Percentiles rank a stretch among this genome's conserved stretches.
These are phyloP conservation scores for Glycine soja DNA, from an alignment of 306 rosid species.

Conservation along the genomic window DNA sequence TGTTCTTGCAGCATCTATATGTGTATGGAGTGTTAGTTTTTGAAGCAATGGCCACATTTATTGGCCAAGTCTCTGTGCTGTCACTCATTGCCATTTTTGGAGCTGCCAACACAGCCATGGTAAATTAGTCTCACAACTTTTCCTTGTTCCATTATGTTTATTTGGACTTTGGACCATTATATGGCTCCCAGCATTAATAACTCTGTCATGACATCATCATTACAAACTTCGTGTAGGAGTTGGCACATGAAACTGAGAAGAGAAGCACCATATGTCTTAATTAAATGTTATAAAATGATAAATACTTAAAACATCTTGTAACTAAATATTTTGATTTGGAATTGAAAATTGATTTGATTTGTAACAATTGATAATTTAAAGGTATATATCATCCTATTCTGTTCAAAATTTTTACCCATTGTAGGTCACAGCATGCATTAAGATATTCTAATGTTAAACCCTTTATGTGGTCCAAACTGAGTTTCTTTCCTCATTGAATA, in stretches of 20 bases:
- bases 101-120: conserved; percentile 98
- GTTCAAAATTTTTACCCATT: background rate
- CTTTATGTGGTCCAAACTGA: background rate
- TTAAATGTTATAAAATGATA: background rate
- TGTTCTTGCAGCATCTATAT: conserved; percentile 78
- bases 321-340: background rate
- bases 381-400: background rate
- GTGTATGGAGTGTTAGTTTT: conserved; percentile 90
- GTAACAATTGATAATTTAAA: background rate
- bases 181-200: conserved; percentile 37
- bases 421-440: background rate
- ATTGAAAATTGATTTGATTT: background rate
- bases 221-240: background rate
- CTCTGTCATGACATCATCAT: background rate
- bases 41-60: conserved; percentile 93
- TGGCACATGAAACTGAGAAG: background rate
- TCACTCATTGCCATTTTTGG: conserved; percentile 96
- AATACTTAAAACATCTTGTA: background rate
- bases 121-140: conserved; percentile 51
- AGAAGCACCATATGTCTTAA: background rate
- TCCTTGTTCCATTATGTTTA: conserved; percentile 31
- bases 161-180: conserved; percentile 21
- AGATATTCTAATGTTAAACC: background rate
- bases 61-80: conserved; percentile 94
- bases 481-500: background rate